Base-by-base conservation (phyloP, 108 stramenopile genomes). In the Cyclostephanos invisitatus region DNA sequence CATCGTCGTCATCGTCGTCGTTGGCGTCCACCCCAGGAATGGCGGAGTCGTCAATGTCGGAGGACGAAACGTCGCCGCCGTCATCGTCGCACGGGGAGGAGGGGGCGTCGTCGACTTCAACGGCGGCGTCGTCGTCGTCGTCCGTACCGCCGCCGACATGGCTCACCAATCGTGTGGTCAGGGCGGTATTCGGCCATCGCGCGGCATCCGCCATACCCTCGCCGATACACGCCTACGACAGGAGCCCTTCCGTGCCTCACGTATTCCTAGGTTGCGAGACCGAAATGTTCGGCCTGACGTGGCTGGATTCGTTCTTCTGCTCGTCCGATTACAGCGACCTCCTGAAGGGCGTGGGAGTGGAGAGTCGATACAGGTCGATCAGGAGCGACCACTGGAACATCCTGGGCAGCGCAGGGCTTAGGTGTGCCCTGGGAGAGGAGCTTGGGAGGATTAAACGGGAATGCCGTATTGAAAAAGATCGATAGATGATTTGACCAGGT, bases 311-410 rank as follows among this genome's bases (percentile, higher is more conserved):
- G 2, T 82, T 80, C 74, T 89, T 89, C 73, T 73, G 74, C 62
- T 83, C 88, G 11, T 46, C 32, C 11, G 70, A 47, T 4, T 89
- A 85, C 60, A 44, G 67, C 32, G 57, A 56, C 8, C 42, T 83
- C 7, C 58, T 79, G 32, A 55, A 56, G 8, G 40, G 54, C 21
- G 67, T 42, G 48, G 77, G 77, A 18, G 48, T 78, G 1, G 73
- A 57, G 0, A 77, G 82, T 48, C 49, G 61, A 40, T 83, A 74
- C 50, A 56, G 77, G 7, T 37, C 73, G 40, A 67, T 83, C n/a
- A 36, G 72, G 8, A 76, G 75, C 28, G 83, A 89, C 77, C 88
- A 89, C 64, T 89, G 88, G 88, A 81, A 75, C 57, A 74, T 86
- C 35, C 69, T 89, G 8, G 65, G 64, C 20, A 86, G 84, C 65